Conservation (phyloP, 257 asterid genomes). For the Solanum pinnatisectum region DNA sequence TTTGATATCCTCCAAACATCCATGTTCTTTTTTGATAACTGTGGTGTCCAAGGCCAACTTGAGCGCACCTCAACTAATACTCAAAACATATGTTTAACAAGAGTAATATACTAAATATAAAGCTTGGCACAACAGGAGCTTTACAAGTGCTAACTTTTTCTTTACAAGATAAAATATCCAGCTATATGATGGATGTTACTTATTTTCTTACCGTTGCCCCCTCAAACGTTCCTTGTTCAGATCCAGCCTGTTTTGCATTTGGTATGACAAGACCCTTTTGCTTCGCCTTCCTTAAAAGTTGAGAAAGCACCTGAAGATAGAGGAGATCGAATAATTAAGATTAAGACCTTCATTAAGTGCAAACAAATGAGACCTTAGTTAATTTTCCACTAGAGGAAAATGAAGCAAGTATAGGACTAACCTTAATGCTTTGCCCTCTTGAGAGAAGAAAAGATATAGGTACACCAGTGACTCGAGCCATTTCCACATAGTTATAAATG, state of each 20-base stretch:
- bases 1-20: not conserved
- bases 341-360: not conserved
- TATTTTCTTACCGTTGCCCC: conserved; percentile 87
- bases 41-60: not conserved
- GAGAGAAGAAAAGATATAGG: conserved; percentile 93
- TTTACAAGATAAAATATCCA: not conserved
- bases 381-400: conserved; percentile 6
- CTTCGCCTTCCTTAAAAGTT: conserved; percentile 89
- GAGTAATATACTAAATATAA: not conserved
- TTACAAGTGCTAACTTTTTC: not conserved
- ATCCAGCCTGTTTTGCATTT: conserved; percentile 86
- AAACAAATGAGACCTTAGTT: not conserved
- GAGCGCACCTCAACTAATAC: not conserved
- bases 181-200: conserved; percentile 4
- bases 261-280: conserved; percentile 81
- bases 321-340: not conserved
- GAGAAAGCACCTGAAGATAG: conserved; percentile 77
- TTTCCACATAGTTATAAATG: conserved; percentile 91
- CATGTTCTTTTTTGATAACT: not conserved
- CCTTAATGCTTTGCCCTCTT: conserved; percentile 99
- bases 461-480: conserved; percentile 99
- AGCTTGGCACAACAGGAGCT: not conserved
- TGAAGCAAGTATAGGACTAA: conserved; percentile 3
- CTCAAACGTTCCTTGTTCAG: conserved; percentile 92
- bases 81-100: not conserved